Base-by-base conservation (phyloP, 169 alveolate genomes). In the Pseudocohnilembus persalinus region DNA sequence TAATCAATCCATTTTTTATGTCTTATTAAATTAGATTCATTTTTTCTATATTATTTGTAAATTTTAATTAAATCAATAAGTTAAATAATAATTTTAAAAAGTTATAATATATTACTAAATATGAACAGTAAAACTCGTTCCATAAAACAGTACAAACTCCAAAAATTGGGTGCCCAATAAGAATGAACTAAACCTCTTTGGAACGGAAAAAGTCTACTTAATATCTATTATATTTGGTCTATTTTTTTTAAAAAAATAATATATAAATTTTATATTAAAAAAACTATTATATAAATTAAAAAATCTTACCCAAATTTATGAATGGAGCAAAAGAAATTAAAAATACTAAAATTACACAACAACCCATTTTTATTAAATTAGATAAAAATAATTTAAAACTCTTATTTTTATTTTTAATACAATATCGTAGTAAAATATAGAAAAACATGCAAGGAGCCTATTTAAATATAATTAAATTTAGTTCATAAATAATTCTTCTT, bases 161-260 rank as follows among this genome's bases (percentile, higher is more conserved):
- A 96, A 83, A 92, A 81, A 90, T 95, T 94, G 29, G 97, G 95
- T 28, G 98, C 97, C 98, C 98, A 96, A 87, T 96, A 94, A 75
- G 97, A 93, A 87, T 96, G 98, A 29, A 94, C 92, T 81, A 96
- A 80, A n/a, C 98, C 98, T 77, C 98, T 88, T 64, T 93, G 90
- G 68, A 95, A 93, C 74, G 98, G 98, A 83, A 96, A 96, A 73
- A 96, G 77, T 63, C 98, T 91, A 29, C 83, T 34, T 33, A 90
- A 68, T 65, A 94, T 88, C 84, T 85, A 89, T 11, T 77, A 28
- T 11, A 77, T 31, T 11, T 64, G 0, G 0, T 77, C 82, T 77
- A 32, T 26, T 31, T 1, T 4, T 20, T 76, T 0, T 15, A 6
- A 75, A 75, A 31, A 4, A 64, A 75, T 0, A 11, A 29, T 0